phyloP scores from a whole-genome alignment of 2,329 filamentous ascomycete genomes.

The Botrytis aclada region DNA sequence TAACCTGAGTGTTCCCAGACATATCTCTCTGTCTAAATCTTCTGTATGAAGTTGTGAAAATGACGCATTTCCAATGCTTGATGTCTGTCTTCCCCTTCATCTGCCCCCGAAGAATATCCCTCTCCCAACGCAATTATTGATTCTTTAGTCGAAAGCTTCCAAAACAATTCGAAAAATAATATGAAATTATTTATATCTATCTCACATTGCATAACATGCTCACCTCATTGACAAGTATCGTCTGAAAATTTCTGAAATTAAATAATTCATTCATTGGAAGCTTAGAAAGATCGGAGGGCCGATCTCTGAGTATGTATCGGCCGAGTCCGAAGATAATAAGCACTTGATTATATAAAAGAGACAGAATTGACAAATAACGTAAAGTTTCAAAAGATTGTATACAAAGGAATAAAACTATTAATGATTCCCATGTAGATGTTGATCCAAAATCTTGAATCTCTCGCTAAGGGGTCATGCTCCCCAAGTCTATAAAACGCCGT shows the following conservation, averaged over 20 bases:
- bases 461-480: not conserved
- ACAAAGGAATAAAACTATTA: not conserved
- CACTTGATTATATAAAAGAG: not conserved
- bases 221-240: too few species aligned
- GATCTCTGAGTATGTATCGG: not conserved
- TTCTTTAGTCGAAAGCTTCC: not conserved
- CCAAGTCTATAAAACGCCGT: not conserved
- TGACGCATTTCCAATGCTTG: not conserved
- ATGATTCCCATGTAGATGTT: not conserved
- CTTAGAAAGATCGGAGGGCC: too few species aligned
- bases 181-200: not conserved
- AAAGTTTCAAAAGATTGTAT: accelerated
- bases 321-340: not conserved
- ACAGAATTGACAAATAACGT: not conserved
- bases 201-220: not conserved
- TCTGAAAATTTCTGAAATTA: not conserved
- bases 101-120: not conserved
- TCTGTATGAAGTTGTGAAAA: not conserved
- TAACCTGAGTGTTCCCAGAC: accelerated
- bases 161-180: not conserved
- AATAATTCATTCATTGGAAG: accelerated
- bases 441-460: not conserved
- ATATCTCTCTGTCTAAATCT: not conserved
- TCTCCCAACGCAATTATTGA: not conserved
- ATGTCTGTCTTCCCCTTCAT: not conserved